Conservation (phyloP, 179 eudicot genomes). For the Heliamphora ciliata region DNA sequence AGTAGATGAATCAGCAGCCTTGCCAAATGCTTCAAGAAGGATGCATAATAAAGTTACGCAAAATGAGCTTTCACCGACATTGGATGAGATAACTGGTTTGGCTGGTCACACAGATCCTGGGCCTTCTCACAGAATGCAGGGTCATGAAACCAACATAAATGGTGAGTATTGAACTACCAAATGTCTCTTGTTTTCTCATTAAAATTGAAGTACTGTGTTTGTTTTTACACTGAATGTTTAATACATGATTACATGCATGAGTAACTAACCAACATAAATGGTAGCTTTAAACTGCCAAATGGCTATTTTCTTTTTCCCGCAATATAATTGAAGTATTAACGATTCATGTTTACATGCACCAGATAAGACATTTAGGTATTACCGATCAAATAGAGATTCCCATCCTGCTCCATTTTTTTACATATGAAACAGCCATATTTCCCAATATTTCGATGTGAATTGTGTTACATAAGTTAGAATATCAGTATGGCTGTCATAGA, state of each 20-base stretch:
- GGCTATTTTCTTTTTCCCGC: not conserved
- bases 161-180: conserved; percentile 17
- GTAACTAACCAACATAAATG: not conserved
- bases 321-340: not conserved
- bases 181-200: conserved; percentile 5
- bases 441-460: not conserved
- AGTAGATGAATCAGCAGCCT: conserved; percentile 11
- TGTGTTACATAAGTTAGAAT: not conserved
- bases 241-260: not conserved
- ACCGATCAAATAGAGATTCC: too few species aligned
- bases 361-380: not conserved
- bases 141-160: not conserved
- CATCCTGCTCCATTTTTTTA: too few species aligned
- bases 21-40: conserved; percentile 4
- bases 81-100: conserved; percentile 14
- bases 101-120: conserved; percentile 11
- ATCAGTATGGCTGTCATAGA: not conserved
- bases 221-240: not conserved
- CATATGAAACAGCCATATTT: not conserved
- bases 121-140: conserved; percentile 14
- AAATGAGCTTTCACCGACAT: conserved; percentile 8
- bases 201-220: not conserved
- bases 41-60: not conserved
- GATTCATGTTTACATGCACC: not conserved
- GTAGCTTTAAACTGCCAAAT: conserved; percentile 16